Evolutionary conservation across 345 rosid genomes (phyloP).

Genomic region (Populus simonii): DNA sequence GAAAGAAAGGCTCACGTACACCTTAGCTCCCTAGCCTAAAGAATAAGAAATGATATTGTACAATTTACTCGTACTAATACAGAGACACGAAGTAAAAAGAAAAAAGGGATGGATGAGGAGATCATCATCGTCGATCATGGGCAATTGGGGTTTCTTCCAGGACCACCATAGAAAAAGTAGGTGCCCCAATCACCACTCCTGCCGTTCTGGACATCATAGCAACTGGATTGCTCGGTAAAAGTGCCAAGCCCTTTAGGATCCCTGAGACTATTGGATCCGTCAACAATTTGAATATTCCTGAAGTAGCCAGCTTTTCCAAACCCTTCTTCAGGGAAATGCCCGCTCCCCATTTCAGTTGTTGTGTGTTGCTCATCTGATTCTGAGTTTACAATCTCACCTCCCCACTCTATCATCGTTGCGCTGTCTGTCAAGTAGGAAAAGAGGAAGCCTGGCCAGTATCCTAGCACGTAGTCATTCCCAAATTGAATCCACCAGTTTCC

Average conservation of each 20-base stretch:
- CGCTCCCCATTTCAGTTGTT: conserved; percentile 46
- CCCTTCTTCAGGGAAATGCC: conserved; percentile 37
- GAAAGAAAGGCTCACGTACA: not conserved
- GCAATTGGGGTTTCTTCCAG: conserved; percentile 28
- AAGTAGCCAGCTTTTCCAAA: conserved; percentile 36
- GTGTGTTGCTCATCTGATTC: conserved; percentile 19
- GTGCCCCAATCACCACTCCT: conserved; percentile 20
- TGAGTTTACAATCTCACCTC: conserved; percentile 41
- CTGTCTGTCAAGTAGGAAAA: conserved; percentile 26
- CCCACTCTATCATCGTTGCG: conserved; percentile 29
- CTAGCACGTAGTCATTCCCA: conserved; percentile 17
- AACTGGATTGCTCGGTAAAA: conserved; percentile 26
- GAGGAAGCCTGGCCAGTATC: conserved; percentile 43
- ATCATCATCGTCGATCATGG: not conserved
- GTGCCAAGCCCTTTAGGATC: conserved; percentile 16
- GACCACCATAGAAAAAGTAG: conserved; percentile 33
- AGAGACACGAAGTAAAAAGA: not conserved
- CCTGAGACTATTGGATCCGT: conserved; percentile 27
- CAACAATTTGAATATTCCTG: conserved; percentile 24
- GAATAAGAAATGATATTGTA: not conserved
- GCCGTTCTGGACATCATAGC: conserved; percentile 25
- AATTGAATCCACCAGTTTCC: conserved; percentile 48
- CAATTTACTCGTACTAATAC: not conserved
- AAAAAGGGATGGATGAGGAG: not conserved
- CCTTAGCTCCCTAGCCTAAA: not conserved